phyloP scores from a whole-genome alignment of 2,329 filamentous ascomycete genomes.

The Hypoxylon sp. region DNA sequence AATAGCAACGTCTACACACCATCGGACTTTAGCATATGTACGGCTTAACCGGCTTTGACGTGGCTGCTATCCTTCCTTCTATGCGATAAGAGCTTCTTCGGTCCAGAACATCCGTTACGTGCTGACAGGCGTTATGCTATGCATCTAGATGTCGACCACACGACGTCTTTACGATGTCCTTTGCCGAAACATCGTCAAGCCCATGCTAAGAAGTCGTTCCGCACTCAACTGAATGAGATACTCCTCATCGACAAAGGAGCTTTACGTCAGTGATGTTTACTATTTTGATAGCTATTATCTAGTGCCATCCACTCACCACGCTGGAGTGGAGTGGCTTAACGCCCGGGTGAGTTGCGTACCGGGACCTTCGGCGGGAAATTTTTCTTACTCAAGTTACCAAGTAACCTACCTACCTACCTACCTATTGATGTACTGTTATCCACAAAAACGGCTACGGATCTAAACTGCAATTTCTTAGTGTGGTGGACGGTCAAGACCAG shows the following conservation, averaged over 20 bases:
- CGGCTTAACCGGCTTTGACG: slow-evolving; percentile 11
- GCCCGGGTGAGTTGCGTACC: slow-evolving; percentile 13
- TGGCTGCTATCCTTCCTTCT: slow-evolving; percentile 8
- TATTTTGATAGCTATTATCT: slow-evolving; percentile 9
- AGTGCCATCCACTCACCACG: slow-evolving; percentile 8
- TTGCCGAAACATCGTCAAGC: slow-evolving; percentile 20
- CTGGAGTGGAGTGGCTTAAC: slow-evolving; percentile 11
- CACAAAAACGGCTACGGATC: slow-evolving; percentile 25
- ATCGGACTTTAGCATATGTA: slow-evolving; percentile 7
- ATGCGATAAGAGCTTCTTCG: slow-evolving; percentile 18
- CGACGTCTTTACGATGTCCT: not conserved
- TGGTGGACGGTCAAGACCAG: slow-evolving; percentile 6
- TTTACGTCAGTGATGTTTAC: slow-evolving; percentile 22
- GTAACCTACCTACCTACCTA: too few species aligned
- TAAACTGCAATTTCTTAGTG: slow-evolving; percentile 25
- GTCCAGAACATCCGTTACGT: slow-evolving; percentile 7
- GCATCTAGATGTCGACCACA: slow-evolving; percentile 1
- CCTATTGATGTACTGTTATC: slow-evolving; percentile 11
- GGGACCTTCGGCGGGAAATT: slow-evolving; percentile 21
- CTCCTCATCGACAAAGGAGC: not conserved
- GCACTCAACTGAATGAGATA: slow-evolving; percentile 3
- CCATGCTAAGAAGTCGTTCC: slow-evolving; percentile 3
- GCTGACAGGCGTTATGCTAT: not conserved
- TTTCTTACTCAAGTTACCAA: slow-evolving; percentile 7
- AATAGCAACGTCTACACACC: slow-evolving; percentile 10